Percentiles rank a stretch among this genome's conserved stretches.
Conservation (phyloP, 164 flowering plant species). For the Pachysandra terminalis region DNA sequence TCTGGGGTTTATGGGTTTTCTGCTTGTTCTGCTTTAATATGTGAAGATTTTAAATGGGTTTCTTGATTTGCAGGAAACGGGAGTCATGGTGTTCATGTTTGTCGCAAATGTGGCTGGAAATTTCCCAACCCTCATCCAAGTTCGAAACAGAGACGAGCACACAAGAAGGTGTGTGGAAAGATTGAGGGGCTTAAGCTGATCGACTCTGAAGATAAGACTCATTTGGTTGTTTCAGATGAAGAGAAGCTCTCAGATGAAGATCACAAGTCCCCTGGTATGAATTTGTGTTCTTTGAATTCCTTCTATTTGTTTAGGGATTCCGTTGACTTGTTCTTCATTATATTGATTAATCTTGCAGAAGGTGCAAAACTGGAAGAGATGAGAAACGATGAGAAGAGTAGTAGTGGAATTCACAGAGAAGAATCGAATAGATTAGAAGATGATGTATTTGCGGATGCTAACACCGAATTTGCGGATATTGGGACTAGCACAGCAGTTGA, state of each 20-base stretch:
- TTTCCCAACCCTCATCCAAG: conserved; percentile 85
- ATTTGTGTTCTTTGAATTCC: not conserved
- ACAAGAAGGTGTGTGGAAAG: conserved; percentile 76
- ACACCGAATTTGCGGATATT: conserved; percentile 48
- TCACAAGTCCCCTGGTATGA: conserved; percentile 42
- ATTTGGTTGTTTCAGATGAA: conserved; percentile 20
- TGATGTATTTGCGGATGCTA: conserved; percentile 71
- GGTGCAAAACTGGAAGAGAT: conserved; percentile 32
- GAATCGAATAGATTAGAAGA: conserved; percentile 48
- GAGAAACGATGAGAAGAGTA: conserved; percentile 12
- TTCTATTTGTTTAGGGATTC: not conserved
- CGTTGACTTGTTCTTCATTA: not conserved
- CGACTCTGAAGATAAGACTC: conserved; percentile 21
- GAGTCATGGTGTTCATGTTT: conserved; percentile 50
- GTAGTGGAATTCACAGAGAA: conserved; percentile 21
- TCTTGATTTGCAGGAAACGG: conserved; percentile 35
- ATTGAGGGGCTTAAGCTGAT: conserved; percentile 49
- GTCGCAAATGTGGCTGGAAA: conserved; percentile 78
- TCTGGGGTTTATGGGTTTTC: no score
- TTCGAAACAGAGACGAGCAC: conserved; percentile 70
- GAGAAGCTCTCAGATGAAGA: conserved; percentile 68
- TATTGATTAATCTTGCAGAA: conserved; percentile 16
- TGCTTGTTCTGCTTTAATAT: not conserved
- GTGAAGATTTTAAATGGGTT: not conserved
- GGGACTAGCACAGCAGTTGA: conserved; percentile 10